Evolutionary conservation across 169 alveolate species (phyloP).

Genomic region (Plasmodium cynomolgi): DNA sequence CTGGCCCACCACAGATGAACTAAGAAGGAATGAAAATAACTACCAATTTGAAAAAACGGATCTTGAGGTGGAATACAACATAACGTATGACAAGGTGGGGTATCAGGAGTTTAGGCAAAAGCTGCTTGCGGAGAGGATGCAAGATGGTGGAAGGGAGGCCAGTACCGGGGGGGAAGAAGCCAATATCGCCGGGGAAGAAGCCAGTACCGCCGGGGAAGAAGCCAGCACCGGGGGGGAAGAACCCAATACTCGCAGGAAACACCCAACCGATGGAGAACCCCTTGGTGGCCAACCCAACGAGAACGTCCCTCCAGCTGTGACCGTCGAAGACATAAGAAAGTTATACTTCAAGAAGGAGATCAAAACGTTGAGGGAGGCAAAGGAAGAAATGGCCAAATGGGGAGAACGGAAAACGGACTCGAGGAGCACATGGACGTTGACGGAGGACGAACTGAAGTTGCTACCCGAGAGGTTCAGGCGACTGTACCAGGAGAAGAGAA

Average conservation of each 20-base stretch:
- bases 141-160: neutral
- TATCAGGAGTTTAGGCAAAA: slow-evolving; percentile 15
- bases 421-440: slow-evolving; percentile 79
- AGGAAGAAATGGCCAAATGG: slow-evolving; percentile 82
- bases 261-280: neutral
- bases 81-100: slow-evolving; percentile 35
- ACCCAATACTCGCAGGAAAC: neutral
- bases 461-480: slow-evolving; percentile 77
- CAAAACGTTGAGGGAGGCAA: slow-evolving; percentile 81
- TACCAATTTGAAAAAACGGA: slow-evolving; percentile 71
- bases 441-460: slow-evolving; percentile 78
- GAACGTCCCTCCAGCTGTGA: neutral
- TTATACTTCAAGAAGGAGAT: slow-evolving; percentile 70
- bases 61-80: slow-evolving; percentile 57
- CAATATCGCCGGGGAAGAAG: neutral
- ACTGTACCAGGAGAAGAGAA: slow-evolving; percentile 74
- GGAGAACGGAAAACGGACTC: slow-evolving; percentile 71
- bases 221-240: neutral
- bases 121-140: neutral
- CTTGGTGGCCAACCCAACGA: neutral
- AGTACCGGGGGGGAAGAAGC: neutral
- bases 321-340: slow-evolving; percentile 16
- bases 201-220: neutral
- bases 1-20: slow-evolving; percentile 78
- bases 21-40: slow-evolving; percentile 70